phyloP scores from a whole-genome alignment of 2,329 filamentous ascomycete species.

The Venturia aucupariae region DNA sequence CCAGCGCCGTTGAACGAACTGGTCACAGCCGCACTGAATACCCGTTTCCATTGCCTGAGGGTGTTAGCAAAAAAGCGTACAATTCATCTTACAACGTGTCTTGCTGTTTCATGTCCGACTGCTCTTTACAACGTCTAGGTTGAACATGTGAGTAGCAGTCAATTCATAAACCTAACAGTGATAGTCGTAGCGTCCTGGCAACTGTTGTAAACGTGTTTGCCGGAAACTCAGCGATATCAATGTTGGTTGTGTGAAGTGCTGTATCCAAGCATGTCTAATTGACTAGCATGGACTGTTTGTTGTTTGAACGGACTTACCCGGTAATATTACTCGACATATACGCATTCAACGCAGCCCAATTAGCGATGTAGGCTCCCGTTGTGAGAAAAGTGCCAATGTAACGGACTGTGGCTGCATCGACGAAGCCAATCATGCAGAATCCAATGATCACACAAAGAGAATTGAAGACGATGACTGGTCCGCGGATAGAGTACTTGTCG shows the following conservation, averaged over 20 bases:
- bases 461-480: slow-evolving; percentile 57
- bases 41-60: slow-evolving; percentile 53
- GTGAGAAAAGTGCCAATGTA: slow-evolving; percentile 58
- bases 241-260: no score
- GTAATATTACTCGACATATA: slow-evolving; percentile 55
- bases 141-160: no score
- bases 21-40: slow-evolving; percentile 50
- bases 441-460: slow-evolving; percentile 51
- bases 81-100: no score
- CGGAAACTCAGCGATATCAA: no score
- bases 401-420: slow-evolving; percentile 48
- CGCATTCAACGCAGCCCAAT: slow-evolving; percentile 58
- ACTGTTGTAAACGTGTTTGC: no score
- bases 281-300: no score
- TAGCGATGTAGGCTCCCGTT: slow-evolving; percentile 58
- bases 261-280: no score
- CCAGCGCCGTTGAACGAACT: slow-evolving; percentile 54
- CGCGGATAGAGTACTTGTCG: slow-evolving; percentile 51
- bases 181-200: no score
- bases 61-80: slow-evolving; percentile 11
- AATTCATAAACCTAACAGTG: no score
- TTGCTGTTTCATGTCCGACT: no score
- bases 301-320: slow-evolving; percentile 20
- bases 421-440: slow-evolving; percentile 57
- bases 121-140: no score